phyloP scores from a whole-genome alignment of 202 grass and related monocot genomes.

The Panicum virgatum region DNA sequence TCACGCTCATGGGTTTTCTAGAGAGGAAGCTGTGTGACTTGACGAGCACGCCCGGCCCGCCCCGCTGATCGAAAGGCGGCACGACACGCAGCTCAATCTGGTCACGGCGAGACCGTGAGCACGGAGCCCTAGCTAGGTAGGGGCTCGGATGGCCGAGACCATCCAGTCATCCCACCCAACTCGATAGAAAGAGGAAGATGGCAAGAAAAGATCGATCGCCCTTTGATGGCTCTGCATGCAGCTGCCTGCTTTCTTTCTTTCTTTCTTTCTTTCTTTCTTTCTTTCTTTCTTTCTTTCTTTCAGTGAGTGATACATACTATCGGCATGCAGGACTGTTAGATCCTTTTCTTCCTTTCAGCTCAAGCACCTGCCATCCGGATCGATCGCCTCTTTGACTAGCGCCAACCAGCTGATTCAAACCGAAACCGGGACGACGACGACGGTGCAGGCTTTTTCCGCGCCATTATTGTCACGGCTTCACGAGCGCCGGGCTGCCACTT shows the following conservation, averaged over 20 bases:
- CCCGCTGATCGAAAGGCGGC: not conserved
- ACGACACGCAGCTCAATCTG: not conserved
- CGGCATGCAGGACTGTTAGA: not conserved
- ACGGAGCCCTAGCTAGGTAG: not conserved
- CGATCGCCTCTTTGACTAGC: constrained; percentile 3
- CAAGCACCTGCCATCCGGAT: not conserved
- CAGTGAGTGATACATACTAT: not conserved
- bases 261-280: not conserved
- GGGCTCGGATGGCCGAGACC: not conserved
- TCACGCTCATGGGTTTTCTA: not conserved
- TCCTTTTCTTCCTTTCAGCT: not conserved
- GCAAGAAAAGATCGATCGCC: constrained; percentile 6
- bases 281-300: not conserved
- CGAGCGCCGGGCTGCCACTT: not conserved
- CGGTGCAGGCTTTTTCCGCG: not conserved
- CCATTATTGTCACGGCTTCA: not conserved
- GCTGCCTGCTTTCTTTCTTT: not conserved
- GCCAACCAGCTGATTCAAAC: not conserved
- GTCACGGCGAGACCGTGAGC: not conserved
- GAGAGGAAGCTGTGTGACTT: not conserved
- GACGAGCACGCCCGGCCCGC: not conserved
- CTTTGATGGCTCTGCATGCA: not conserved
- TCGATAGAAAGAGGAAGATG: not conserved
- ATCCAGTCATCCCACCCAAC: constrained; percentile 2
- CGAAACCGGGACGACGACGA: not conserved